phyloP scores from a whole-genome alignment of 2,329 filamentous ascomycete genomes.

The Fusarium solani-melongenae region DNA sequence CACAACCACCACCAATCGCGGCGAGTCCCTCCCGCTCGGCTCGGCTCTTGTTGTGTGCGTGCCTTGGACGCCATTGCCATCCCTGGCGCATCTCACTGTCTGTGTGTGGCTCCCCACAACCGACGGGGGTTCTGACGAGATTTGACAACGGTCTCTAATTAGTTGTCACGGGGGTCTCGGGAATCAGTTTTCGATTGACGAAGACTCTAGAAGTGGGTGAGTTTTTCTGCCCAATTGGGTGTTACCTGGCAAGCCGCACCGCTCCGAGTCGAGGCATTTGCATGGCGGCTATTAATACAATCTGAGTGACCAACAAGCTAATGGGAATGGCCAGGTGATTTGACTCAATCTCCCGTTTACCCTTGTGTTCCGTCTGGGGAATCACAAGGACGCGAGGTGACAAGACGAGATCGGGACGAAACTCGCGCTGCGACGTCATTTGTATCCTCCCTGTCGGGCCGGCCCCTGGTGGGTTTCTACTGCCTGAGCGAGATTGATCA shows the following conservation, averaged over 20 bases:
- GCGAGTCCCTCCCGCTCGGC: slow-evolving; percentile 38
- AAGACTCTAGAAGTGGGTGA: slow-evolving; percentile 12
- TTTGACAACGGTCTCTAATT: slow-evolving; percentile 23
- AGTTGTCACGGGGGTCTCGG: slow-evolving; percentile 28
- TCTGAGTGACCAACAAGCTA: slow-evolving; percentile 2
- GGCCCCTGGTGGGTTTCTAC: slow-evolving; percentile 33
- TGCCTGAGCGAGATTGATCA: slow-evolving; percentile 27
- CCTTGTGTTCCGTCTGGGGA: slow-evolving; percentile 15
- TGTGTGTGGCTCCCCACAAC: slow-evolving; percentile 31
- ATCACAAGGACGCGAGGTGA: slow-evolving; percentile 26
- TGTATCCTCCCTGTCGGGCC: slow-evolving; percentile 25
- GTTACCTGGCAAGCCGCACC: slow-evolving; percentile 16
- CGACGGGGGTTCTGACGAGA: slow-evolving; percentile 22
- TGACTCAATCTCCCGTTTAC: slow-evolving; percentile 12
- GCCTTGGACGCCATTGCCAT: slow-evolving; percentile 30
- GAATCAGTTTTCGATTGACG: slow-evolving; percentile 34
- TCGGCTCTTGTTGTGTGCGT: slow-evolving; percentile 29
- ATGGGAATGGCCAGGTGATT: slow-evolving; percentile 16
- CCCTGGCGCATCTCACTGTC: slow-evolving; percentile 23
- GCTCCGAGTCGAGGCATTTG: slow-evolving; percentile 11
- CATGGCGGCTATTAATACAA: slow-evolving; percentile 28
- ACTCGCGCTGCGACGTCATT: slow-evolving; percentile 34
- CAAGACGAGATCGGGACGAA: slow-evolving; percentile 9
- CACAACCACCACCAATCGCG: slow-evolving; percentile 42
- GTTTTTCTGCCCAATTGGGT: slow-evolving; percentile 24